Evolutionary conservation across 192 early-diverging fungal genomes (phyloP).

Genomic region (Powellomyces hirtus): DNA sequence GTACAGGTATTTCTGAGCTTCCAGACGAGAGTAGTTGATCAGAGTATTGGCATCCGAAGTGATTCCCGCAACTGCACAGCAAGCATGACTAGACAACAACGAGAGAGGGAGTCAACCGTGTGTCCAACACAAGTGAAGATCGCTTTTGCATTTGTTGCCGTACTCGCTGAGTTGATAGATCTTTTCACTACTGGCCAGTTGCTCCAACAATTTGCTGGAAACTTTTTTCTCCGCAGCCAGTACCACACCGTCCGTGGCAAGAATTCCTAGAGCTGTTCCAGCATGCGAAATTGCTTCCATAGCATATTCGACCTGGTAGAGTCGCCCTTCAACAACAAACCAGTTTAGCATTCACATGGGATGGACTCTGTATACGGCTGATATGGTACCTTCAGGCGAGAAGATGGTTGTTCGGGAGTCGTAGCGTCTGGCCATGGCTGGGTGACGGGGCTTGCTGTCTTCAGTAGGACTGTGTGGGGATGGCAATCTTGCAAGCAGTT

Average conservation of each 20-base stretch:
- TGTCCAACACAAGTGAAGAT: not conserved
- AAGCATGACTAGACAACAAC: slow-evolving; percentile 62
- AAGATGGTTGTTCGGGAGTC: slow-evolving; percentile 99
- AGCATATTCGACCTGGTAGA: slow-evolving; percentile 99
- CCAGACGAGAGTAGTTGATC: slow-evolving; percentile 81
- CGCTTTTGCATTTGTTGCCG: not conserved
- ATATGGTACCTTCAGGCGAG: slow-evolving; percentile 88
- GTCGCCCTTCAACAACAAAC: slow-evolving; percentile 63
- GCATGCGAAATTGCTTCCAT: slow-evolving; percentile 99
- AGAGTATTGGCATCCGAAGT: slow-evolving; percentile 96
- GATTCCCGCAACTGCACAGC: slow-evolving; percentile 94
- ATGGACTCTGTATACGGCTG: too few relatives aligned
- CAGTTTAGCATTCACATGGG: too few relatives aligned
- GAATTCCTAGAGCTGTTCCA: slow-evolving; percentile 90
- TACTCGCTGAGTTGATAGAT: slow-evolving; percentile 95
- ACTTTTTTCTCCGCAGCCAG: slow-evolving; percentile 97
- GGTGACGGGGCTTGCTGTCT: too few relatives aligned
- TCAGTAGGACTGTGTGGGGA: too few relatives aligned
- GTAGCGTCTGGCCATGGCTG: slow-evolving; percentile 90
- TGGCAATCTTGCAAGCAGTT: too few relatives aligned
- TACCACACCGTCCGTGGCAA: slow-evolving; percentile 89
- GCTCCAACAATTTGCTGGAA: slow-evolving; percentile 89
- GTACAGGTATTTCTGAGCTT: slow-evolving; percentile 85
- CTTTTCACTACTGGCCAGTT: slow-evolving; percentile 83
- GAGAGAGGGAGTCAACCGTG: not conserved